Conservation (phyloP, 2,329 filamentous ascomycete species). For the Orbilia blumenaviensis region DNA sequence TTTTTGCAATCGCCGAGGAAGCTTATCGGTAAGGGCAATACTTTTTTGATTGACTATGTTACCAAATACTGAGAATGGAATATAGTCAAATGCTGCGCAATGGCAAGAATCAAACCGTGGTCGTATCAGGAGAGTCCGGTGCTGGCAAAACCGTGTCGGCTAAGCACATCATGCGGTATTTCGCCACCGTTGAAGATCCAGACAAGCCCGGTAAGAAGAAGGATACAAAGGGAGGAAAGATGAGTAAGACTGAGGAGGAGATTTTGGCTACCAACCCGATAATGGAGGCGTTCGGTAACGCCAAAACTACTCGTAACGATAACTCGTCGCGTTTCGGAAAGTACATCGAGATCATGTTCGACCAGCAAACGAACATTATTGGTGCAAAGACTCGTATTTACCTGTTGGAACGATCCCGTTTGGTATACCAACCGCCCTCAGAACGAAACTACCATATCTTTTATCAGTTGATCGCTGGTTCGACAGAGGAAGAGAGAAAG, state of each 20-base stretch:
- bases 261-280: constrained; percentile 98
- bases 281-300: constrained; percentile 99
- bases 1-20: constrained; percentile 98
- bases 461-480: constrained; percentile 93
- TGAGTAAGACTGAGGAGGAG: constrained; percentile 98
- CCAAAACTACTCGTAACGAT: constrained; percentile 99
- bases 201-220: constrained; percentile 79
- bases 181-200: constrained; percentile 93
- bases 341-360: constrained; percentile 99
- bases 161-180: constrained; percentile 99
- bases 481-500: constrained; percentile 82
- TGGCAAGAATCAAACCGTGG: constrained; percentile 94
- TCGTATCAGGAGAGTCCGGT: constrained; percentile 98
- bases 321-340: constrained; percentile 99
- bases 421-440: constrained; percentile 96
- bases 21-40: constrained; percentile 81
- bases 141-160: constrained; percentile 98
- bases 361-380: constrained; percentile 92
- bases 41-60: background rate
- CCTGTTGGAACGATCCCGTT: constrained; percentile 88
- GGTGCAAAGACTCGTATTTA: constrained; percentile 97
- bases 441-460: constrained; percentile 99
- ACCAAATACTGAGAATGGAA: background rate
- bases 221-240: constrained; percentile 76
- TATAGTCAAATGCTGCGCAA: constrained; percentile 93